A percentile compares a stretch with the other conserved stretches of the same genome.
Evolutionary conservation across 176 grass and related monocot genomes (phyloP).

Genomic region (Guadua angustifolia): DNA sequence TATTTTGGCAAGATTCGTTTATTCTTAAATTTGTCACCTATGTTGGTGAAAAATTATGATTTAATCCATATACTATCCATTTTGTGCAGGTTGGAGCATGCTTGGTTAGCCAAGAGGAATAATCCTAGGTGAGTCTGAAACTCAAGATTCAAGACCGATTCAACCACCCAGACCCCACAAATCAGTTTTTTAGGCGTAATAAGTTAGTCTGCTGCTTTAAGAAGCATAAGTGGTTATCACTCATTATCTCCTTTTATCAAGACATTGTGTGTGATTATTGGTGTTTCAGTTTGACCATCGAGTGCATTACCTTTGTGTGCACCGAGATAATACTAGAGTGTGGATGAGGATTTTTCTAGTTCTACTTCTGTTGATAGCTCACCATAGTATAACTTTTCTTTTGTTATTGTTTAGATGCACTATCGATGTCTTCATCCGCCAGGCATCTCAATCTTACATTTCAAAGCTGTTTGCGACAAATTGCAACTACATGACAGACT

Average conservation of each 20-base stretch:
- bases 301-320: neutral
- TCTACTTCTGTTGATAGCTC: neutral
- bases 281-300: neutral
- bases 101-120: slow-evolving; percentile 86
- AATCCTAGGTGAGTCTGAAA: slow-evolving; percentile 81
- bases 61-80: slow-evolving; percentile 10
- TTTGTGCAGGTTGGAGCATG: slow-evolving; percentile 87
- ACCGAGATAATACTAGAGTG: neutral
- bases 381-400: neutral
- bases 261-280: neutral
- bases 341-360: neutral
- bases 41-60: slow-evolving; percentile 18
- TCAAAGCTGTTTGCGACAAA: neutral
- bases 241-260: neutral
- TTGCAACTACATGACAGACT: neutral
- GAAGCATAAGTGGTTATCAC: neutral
- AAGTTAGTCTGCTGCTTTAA: neutral
- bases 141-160: slow-evolving; percentile 16
- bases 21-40: too few species aligned
- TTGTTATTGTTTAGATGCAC: neutral
- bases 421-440: neutral
- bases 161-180: neutral
- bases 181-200: neutral
- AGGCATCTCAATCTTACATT: neutral
- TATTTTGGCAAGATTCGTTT: too few species aligned